These are phyloP conservation scores for Penicillium dipodomyicola DNA, from an alignment of 495 filamentous ascomycete species.

Conservation along the genomic window DNA sequence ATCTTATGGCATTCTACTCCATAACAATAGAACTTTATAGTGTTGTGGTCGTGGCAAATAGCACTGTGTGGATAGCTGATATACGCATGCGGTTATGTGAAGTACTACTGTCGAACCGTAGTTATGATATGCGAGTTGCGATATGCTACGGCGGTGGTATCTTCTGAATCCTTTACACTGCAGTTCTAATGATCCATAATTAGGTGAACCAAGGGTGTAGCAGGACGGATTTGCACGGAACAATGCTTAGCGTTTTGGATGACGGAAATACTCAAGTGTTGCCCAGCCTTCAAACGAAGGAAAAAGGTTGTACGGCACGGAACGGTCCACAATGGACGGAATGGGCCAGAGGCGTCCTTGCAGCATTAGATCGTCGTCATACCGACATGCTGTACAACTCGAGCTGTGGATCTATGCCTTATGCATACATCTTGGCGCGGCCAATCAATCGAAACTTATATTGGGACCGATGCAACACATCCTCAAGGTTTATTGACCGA, in stretches of 20 bases:
- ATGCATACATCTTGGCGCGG: not conserved
- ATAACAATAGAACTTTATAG: not conserved
- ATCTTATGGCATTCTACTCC: not conserved
- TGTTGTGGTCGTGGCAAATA: not conserved
- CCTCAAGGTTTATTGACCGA: conserved; percentile 1
- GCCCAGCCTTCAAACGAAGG: not conserved
- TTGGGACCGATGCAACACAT: not conserved
- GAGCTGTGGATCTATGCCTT: not conserved
- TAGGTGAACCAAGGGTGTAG: no score
- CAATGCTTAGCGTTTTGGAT: not conserved
- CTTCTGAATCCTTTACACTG: not conserved
- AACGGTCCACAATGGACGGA: conserved; percentile 1
- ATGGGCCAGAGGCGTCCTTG: not conserved
- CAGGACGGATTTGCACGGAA: no score
- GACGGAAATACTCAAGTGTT: not conserved
- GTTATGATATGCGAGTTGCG: not conserved
- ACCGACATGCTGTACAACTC: not conserved
- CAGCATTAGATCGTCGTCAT: conserved; percentile 2
- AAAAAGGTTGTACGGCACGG: conserved; percentile 2
- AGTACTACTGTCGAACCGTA: not conserved
- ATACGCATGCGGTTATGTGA: not conserved
- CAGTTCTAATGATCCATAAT: no score
- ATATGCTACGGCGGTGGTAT: not conserved
- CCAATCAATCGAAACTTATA: not conserved
- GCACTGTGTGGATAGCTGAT: not conserved